Evolutionary conservation across 306 rosid genomes (phyloP).

Genomic region (Quercus wislizeni): DNA sequence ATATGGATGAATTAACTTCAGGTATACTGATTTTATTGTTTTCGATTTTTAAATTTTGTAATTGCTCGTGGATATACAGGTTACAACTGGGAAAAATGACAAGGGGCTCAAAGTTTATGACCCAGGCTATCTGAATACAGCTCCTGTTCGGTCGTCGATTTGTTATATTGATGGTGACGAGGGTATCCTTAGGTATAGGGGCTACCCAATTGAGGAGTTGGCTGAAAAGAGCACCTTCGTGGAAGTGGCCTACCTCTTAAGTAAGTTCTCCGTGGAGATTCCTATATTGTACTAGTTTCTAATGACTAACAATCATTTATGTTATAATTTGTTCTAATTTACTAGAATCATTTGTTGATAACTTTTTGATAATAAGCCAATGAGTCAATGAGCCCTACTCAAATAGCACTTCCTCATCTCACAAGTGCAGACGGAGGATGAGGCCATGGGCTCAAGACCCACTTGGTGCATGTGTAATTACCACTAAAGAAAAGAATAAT

Average conservation of each 20-base stretch:
- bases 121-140: constrained; percentile 89
- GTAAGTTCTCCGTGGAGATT: constrained; percentile 35
- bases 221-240: constrained; percentile 71
- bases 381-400: no score
- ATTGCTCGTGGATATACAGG: constrained; percentile 34
- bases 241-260: constrained; percentile 83
- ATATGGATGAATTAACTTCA: not conserved
- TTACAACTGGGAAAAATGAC: constrained; percentile 62
- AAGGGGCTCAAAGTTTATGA: constrained; percentile 89
- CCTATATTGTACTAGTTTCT: not conserved
- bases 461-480: no score
- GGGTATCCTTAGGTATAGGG: constrained; percentile 88
- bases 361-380: not conserved
- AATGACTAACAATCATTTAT: not conserved
- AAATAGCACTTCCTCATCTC: no score
- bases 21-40: not conserved
- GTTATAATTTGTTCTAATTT: not conserved
- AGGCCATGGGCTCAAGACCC: no score
- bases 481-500: not conserved
- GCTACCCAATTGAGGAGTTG: constrained; percentile 89
- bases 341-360: not conserved
- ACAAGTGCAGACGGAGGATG: no score
- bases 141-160: constrained; percentile 79
- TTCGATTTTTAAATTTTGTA: not conserved
- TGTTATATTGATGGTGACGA: constrained; percentile 87